Evolutionary conservation across 441 rosid genomes (phyloP).

Genomic region (Bruguiera hainesii): DNA sequence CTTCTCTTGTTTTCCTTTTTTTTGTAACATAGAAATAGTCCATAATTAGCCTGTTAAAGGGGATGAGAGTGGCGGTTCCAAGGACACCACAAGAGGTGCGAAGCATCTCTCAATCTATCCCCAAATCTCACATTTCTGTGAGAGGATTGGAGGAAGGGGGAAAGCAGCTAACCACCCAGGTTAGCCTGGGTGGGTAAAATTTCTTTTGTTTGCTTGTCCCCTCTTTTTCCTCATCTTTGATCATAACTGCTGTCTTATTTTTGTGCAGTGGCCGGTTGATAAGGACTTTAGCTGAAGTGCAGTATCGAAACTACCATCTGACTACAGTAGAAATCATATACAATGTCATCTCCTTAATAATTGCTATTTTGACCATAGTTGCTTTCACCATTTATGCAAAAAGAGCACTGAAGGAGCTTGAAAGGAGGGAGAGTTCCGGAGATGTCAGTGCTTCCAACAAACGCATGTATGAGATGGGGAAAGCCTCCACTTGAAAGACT

Average conservation of each 20-base stretch:
- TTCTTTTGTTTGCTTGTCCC: neutral
- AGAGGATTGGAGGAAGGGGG: too few species aligned
- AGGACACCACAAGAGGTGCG: too few species aligned
- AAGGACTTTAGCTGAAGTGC: neutral
- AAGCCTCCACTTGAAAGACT: conserved; percentile 44
- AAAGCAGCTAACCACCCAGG: too few species aligned
- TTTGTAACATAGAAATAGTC: too few species aligned
- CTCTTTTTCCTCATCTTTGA: neutral
- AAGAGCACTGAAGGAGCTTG: conserved; percentile 68
- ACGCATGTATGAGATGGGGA: conserved; percentile 49
- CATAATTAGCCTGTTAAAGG: too few species aligned
- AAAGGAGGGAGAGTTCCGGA: conserved; percentile 40
- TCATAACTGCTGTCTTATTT: neutral
- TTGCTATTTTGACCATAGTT: conserved; percentile 63
- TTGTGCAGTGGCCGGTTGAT: conserved; percentile 3
- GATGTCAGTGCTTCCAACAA: conserved; percentile 29
- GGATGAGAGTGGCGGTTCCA: too few species aligned
- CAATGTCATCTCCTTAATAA: conserved; percentile 68
- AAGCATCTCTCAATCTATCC: too few species aligned
- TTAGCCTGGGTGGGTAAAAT: too few species aligned
- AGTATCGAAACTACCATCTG: conserved; percentile 34
- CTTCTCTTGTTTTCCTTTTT: too few species aligned
- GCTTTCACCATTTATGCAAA: conserved; percentile 87
- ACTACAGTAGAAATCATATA: conserved; percentile 76
- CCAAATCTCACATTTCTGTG: too few species aligned